Conservation (phyloP, 331 rosid species). For the Cydonia oblonga region DNA sequence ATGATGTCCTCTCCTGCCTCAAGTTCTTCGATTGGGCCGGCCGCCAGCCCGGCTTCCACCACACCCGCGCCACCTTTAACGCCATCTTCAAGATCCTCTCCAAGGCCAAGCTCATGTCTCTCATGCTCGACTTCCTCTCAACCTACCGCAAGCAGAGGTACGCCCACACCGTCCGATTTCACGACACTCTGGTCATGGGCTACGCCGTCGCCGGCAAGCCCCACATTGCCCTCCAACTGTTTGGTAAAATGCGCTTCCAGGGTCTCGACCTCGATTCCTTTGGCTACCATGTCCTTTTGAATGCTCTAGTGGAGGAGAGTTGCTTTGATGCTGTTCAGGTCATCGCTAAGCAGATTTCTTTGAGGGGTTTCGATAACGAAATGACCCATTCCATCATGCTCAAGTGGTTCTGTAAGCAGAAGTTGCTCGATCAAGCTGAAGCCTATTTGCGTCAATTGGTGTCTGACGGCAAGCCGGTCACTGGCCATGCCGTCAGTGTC, state of each 20-base stretch:
- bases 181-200: constrained; percentile 62
- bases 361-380: constrained; percentile 34
- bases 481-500: constrained; percentile 25
- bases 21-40: constrained; percentile 96
- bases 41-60: constrained; percentile 40
- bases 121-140: constrained; percentile 40
- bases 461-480: constrained; percentile 16
- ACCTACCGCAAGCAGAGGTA: neutral
- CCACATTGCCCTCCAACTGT: constrained; percentile 47
- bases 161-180: constrained; percentile 23
- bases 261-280: constrained; percentile 53
- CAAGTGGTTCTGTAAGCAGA: constrained; percentile 46
- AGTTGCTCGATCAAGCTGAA: constrained; percentile 45
- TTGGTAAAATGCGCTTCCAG: constrained; percentile 61
- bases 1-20: constrained; percentile 49
- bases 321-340: constrained; percentile 32
- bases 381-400: constrained; percentile 30
- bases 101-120: constrained; percentile 34
- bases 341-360: constrained; percentile 36
- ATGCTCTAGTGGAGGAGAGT: constrained; percentile 44
- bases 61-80: constrained; percentile 52
- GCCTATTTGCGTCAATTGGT: constrained; percentile 23
- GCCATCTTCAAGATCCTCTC: constrained; percentile 52
- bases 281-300: constrained; percentile 49
- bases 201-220: constrained; percentile 69